These are phyloP conservation scores for Vaucheria bursata DNA, from an alignment of 352 stramenopile genomes.

Conservation along the genomic window DNA sequence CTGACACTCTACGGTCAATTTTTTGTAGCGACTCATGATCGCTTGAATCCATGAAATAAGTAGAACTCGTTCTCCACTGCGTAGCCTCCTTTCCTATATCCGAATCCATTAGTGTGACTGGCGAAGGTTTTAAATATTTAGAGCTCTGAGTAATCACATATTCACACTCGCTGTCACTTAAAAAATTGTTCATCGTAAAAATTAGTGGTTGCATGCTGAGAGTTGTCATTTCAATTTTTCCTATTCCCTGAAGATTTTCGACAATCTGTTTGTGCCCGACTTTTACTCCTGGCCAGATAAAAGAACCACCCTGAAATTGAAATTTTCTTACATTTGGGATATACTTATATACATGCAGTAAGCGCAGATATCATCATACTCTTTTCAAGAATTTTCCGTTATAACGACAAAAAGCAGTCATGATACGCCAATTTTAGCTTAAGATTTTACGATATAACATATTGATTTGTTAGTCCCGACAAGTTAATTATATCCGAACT, in stretches of 20 bases:
- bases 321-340: background rate
- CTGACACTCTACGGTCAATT: background rate
- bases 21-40: conserved; percentile 14
- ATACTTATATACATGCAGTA: background rate
- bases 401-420: too few species aligned
- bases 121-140: conserved; percentile 55
- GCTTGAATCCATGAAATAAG: conserved; percentile 33
- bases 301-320: conserved; percentile 51
- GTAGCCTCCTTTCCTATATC: conserved; percentile 57
- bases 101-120: conserved; percentile 58
- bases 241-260: conserved; percentile 22
- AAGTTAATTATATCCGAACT: too few species aligned
- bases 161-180: conserved; percentile 57
- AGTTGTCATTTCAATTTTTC: conserved; percentile 53
- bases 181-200: conserved; percentile 56
- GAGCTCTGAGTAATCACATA: conserved; percentile 55
- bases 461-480: too few species aligned
- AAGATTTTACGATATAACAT: too few species aligned
- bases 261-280: conserved; percentile 52
- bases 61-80: conserved; percentile 57
- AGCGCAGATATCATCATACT: background rate
- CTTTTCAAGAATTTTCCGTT: too few species aligned
- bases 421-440: too few species aligned
- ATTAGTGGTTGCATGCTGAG: conserved; percentile 59
- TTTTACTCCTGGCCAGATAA: conserved; percentile 59